These are phyloP conservation scores for Neurospora hispaniola DNA, from an alignment of 495 filamentous ascomycete genomes.

Conservation along the genomic window DNA sequence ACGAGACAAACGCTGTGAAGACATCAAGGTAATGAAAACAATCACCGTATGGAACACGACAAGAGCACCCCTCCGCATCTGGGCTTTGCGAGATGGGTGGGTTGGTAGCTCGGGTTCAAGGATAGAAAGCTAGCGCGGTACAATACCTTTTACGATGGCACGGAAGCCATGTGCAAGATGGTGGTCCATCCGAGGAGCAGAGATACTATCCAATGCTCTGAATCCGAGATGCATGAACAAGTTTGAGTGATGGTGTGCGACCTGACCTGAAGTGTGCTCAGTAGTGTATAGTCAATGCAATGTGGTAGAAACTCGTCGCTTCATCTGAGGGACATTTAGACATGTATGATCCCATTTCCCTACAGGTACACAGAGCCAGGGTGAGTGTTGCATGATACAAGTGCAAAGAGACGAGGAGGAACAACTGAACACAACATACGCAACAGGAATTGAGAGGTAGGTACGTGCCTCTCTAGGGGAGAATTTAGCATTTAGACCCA, in stretches of 20 bases:
- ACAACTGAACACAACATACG: background rate
- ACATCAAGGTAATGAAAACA: background rate
- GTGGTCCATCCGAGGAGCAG: background rate
- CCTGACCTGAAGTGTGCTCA: background rate
- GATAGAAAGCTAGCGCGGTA: background rate
- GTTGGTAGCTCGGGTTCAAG: too few relatives aligned
- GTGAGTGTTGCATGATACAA: background rate
- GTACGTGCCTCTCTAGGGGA: background rate
- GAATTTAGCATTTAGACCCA: background rate
- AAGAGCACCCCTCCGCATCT: background rate
- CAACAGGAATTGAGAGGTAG: background rate
- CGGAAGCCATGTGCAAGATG: background rate
- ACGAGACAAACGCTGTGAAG: background rate
- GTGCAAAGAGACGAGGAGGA: background rate
- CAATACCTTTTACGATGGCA: background rate
- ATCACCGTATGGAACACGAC: background rate
- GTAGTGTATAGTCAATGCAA: background rate
- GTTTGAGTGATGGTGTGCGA: background rate
- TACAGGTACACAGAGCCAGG: background rate
- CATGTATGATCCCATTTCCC: background rate
- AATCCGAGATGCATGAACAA: background rate
- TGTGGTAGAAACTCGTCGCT: background rate
- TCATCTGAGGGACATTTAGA: background rate
- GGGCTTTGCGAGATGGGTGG: background rate
- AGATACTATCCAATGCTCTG: background rate